These are phyloP conservation scores for Lophium mytilinum DNA, from an alignment of 495 filamentous ascomycete genomes.

Conservation along the genomic window DNA sequence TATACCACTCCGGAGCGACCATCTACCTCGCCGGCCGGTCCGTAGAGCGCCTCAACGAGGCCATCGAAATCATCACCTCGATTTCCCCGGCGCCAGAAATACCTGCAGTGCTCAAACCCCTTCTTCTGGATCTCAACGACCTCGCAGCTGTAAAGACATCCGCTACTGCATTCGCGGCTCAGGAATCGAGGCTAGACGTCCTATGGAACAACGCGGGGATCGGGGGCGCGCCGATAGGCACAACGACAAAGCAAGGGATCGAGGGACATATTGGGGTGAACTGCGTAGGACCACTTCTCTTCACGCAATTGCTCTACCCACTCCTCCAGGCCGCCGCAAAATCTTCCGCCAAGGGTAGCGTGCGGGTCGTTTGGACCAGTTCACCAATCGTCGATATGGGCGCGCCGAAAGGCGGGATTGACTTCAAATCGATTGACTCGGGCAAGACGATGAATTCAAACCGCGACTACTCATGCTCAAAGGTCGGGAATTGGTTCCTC, in stretches of 20 bases:
- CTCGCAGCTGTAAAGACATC: neutral
- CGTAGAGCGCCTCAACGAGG: neutral
- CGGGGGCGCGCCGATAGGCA: neutral
- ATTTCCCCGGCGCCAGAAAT: neutral
- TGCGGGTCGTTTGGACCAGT: slow-evolving; percentile 38
- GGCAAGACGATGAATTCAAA: neutral
- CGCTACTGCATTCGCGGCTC: neutral
- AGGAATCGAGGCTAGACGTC: neutral
- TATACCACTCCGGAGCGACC: slow-evolving; percentile 2
- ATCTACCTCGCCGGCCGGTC: slow-evolving; percentile 9
- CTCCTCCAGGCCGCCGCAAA: slow-evolving; percentile 36
- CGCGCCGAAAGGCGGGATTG: slow-evolving; percentile 21
- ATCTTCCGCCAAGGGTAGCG: slow-evolving; percentile 17
- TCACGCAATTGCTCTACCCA: slow-evolving; percentile 41
- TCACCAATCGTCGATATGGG: slow-evolving; percentile 24
- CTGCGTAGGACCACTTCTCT: slow-evolving; percentile 41
- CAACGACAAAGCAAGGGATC: no score
- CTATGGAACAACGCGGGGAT: slow-evolving; percentile 1
- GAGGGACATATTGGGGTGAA: slow-evolving; percentile 41
- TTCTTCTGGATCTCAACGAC: slow-evolving; percentile 8
- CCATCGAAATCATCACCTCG: neutral
- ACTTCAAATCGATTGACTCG: neutral
- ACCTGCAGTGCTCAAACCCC: slow-evolving; percentile 7
- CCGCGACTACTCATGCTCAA: slow-evolving; percentile 7
- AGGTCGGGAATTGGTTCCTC: slow-evolving; percentile 38